Conservation (phyloP, 306 rosid genomes). For the Malus asiatica region DNA sequence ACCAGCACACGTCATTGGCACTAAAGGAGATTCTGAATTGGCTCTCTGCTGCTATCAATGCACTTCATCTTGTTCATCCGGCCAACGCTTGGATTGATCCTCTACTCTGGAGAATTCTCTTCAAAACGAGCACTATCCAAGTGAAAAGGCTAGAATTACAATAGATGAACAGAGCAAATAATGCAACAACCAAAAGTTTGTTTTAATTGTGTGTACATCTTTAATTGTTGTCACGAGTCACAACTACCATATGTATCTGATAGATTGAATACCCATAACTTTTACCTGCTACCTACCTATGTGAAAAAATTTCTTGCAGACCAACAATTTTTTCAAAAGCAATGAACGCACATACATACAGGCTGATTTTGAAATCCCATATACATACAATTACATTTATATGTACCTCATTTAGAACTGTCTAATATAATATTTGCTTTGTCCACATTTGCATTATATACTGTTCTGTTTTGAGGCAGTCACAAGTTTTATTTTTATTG, state of each 20-base stretch:
- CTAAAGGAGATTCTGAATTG: too few relatives aligned
- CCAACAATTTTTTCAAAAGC: not conserved
- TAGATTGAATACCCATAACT: not conserved
- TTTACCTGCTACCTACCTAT: not conserved
- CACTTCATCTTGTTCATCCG: too few relatives aligned
- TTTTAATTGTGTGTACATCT: slow-evolving; percentile 2
- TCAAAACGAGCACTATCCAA: slow-evolving; percentile 50
- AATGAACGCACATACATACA: not conserved
- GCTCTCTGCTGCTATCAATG: too few relatives aligned
- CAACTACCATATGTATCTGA: not conserved
- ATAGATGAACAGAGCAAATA: slow-evolving; percentile 54
- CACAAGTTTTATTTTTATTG: slow-evolving; percentile 15
- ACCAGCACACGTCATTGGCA: too few relatives aligned
- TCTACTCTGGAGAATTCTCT: slow-evolving; percentile 39
- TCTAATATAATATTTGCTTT: not conserved
- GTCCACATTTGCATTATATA: slow-evolving; percentile 1
- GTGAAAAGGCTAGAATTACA: slow-evolving; percentile 65
- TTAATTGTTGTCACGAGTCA: slow-evolving; percentile 4
- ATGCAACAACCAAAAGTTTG: slow-evolving; percentile 9
- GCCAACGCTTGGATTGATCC: slow-evolving; percentile 81
- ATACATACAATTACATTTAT: not conserved
- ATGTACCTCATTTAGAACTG: not conserved
- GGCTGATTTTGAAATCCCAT: not conserved
- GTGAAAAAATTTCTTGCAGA: not conserved
- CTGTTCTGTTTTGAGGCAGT: slow-evolving; percentile 15